These are phyloP conservation scores for Pseudogymnoascus sp. DNA, from an alignment of 2,329 filamentous ascomycete species.

Conservation along the genomic window DNA sequence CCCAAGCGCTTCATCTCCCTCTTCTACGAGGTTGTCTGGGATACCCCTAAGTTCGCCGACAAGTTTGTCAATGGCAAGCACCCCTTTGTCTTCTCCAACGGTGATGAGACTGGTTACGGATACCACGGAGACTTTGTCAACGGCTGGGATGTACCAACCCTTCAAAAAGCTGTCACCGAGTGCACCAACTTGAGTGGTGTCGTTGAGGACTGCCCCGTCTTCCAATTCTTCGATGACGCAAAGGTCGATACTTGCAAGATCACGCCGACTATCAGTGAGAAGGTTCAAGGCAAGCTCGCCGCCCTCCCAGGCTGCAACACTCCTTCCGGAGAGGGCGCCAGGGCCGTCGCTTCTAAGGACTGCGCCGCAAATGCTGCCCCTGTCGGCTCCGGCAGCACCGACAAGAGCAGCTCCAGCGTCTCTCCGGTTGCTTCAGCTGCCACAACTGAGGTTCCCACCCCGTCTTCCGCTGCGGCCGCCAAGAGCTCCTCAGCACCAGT, in stretches of 20 bases:
- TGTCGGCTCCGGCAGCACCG: not conserved
- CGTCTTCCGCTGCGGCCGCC: not conserved
- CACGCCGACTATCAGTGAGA: constrained; percentile 35
- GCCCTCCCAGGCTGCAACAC: constrained; percentile 49
- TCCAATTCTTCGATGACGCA: constrained; percentile 43
- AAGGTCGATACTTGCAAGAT: constrained; percentile 45
- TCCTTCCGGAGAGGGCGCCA: constrained; percentile 35
- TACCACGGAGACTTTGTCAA: constrained; percentile 52
- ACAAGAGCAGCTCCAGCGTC: not conserved
- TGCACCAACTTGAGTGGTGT: constrained; percentile 38
- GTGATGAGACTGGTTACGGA: constrained; percentile 43
- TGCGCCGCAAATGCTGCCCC: constrained; percentile 23
- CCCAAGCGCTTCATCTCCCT: constrained; percentile 48
- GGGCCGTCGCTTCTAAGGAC: constrained; percentile 33
- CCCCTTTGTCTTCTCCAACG: constrained; percentile 44
- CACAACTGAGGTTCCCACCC: not conserved
- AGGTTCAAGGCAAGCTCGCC: constrained; percentile 34
- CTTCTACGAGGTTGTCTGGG: constrained; percentile 52
- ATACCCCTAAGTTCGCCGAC: constrained; percentile 41
- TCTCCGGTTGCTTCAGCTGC: not conserved
- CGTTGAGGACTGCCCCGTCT: constrained; percentile 35
- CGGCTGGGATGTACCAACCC: constrained; percentile 44
- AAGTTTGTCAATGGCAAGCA: constrained; percentile 36
- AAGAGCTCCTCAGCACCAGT: not conserved
- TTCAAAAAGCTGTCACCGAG: constrained; percentile 41